Conservation (phyloP, 345 rosid genomes). For the Dovyalis caffra region DNA sequence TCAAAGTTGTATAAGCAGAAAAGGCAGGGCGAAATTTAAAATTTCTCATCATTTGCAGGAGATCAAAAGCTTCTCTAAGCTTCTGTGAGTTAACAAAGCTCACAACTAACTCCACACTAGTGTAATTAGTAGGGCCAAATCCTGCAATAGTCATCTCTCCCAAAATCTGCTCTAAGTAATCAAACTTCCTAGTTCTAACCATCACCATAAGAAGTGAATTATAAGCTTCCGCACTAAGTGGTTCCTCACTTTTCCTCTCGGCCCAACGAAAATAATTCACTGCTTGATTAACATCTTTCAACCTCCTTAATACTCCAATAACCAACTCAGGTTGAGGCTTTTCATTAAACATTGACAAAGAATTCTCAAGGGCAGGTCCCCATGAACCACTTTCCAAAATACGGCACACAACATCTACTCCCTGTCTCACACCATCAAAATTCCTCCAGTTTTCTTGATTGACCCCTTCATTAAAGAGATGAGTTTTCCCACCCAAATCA, state of each 20-base stretch:
- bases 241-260: constrained; percentile 53
- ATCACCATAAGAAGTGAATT: constrained; percentile 76
- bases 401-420: constrained; percentile 49
- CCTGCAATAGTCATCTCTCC: constrained; percentile 92
- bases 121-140: constrained; percentile 57
- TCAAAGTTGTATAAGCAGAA: constrained; percentile 84
- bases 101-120: constrained; percentile 55
- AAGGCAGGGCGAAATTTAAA: constrained; percentile 90
- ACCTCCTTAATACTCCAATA: constrained; percentile 63
- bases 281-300: constrained; percentile 60
- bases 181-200: constrained; percentile 53
- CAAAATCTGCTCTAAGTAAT: constrained; percentile 61
- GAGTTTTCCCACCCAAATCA: constrained; percentile 21
- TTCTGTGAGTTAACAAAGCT: constrained; percentile 59
- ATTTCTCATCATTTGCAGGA: constrained; percentile 78
- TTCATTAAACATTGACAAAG: constrained; percentile 48
- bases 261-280: constrained; percentile 71
- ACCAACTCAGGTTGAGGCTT: constrained; percentile 56
- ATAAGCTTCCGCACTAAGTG: constrained; percentile 73
- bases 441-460: constrained; percentile 36
- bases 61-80: constrained; percentile 72
- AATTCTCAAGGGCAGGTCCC: constrained; percentile 66
- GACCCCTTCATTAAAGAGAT: constrained; percentile 26
- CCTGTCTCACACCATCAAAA: constrained; percentile 32
- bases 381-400: constrained; percentile 63